Percentiles rank a stretch among this genome's conserved stretches.
phyloP scores from a whole-genome alignment of 352 stramenopile species.

The Pythium volutum region DNA sequence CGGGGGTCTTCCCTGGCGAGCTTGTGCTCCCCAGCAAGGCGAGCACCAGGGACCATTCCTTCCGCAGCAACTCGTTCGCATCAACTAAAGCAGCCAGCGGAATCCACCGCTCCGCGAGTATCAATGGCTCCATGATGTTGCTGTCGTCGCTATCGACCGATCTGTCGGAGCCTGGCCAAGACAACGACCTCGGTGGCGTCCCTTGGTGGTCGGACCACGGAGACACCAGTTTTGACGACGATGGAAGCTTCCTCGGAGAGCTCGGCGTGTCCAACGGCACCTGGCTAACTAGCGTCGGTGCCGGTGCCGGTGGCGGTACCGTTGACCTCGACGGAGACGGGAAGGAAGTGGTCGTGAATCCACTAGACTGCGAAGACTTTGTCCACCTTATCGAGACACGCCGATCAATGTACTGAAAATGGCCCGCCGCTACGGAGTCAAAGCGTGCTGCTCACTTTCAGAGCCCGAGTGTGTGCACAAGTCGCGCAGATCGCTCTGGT shows the following conservation, averaged over 20 bases:
- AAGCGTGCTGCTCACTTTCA: no score
- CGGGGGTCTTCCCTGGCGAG: slow-evolving; percentile 47
- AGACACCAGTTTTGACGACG: background rate
- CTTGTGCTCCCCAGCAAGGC: background rate
- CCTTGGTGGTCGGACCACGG: background rate
- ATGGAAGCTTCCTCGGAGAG: slow-evolving; percentile 10
- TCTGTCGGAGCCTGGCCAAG: background rate
- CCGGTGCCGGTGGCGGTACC: background rate
- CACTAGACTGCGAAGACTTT: slow-evolving; percentile 19
- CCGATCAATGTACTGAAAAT: slow-evolving; percentile 10
- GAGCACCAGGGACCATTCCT: background rate
- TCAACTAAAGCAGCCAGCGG: background rate
- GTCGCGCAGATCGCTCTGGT: no score
- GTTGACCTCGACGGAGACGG: background rate
- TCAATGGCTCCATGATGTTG: slow-evolving; percentile 23
- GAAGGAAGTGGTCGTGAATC: slow-evolving; percentile 13
- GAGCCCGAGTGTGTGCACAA: no score
- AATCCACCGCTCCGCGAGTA: slow-evolving; percentile 8
- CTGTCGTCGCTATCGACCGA: slow-evolving; percentile 10
- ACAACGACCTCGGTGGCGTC: background rate
- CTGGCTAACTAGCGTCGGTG: slow-evolving; percentile 1
- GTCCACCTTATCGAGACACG: slow-evolving; percentile 14
- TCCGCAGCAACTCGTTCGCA: slow-evolving; percentile 9
- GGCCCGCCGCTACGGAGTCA: no score
- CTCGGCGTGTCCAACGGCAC: background rate